Conservation (phyloP, 2,329 filamentous ascomycete genomes). For the Hymenoscyphus fructigenus region DNA sequence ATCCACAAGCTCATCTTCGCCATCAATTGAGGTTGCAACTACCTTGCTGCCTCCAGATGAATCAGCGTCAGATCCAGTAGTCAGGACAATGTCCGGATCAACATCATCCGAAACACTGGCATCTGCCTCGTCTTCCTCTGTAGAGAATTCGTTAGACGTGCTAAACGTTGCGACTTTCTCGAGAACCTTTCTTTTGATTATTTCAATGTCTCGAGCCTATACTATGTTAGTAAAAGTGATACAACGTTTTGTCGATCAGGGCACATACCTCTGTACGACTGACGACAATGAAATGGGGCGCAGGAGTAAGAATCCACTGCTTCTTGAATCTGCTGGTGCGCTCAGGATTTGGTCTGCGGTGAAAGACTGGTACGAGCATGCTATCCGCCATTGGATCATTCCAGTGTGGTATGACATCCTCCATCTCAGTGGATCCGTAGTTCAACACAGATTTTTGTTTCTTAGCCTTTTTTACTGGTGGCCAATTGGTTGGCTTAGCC, state of each 20-base stretch:
- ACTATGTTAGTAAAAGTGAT: background rate
- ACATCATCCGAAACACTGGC: slow-evolving; percentile 50
- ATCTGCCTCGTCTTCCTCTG: slow-evolving; percentile 36
- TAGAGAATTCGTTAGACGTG: slow-evolving; percentile 61
- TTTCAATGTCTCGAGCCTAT: slow-evolving; percentile 58
- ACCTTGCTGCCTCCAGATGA: slow-evolving; percentile 70
- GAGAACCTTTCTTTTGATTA: slow-evolving; percentile 77
- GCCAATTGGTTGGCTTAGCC: slow-evolving; percentile 73
- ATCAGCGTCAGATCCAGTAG: slow-evolving; percentile 62
- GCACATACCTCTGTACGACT: slow-evolving; percentile 66
- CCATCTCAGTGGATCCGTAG: slow-evolving; percentile 42
- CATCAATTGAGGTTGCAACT: slow-evolving; percentile 75
- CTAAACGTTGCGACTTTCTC: slow-evolving; percentile 75
- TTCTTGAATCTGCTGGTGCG: slow-evolving; percentile 28
- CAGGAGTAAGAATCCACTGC: slow-evolving; percentile 37
- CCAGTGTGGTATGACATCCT: slow-evolving; percentile 50
- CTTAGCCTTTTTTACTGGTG: slow-evolving; percentile 47
- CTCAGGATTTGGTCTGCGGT: slow-evolving; percentile 48
- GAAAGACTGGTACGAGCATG: slow-evolving; percentile 70
- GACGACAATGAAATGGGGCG: slow-evolving; percentile 72
- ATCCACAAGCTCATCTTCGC: slow-evolving; percentile 88
- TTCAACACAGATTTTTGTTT: slow-evolving; percentile 43
- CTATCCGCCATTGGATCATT: slow-evolving; percentile 62
- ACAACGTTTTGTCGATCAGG: slow-evolving; percentile 31
- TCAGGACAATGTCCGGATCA: slow-evolving; percentile 69